Conservation (phyloP, 148 eudicot species). For the Silene latifolia region DNA sequence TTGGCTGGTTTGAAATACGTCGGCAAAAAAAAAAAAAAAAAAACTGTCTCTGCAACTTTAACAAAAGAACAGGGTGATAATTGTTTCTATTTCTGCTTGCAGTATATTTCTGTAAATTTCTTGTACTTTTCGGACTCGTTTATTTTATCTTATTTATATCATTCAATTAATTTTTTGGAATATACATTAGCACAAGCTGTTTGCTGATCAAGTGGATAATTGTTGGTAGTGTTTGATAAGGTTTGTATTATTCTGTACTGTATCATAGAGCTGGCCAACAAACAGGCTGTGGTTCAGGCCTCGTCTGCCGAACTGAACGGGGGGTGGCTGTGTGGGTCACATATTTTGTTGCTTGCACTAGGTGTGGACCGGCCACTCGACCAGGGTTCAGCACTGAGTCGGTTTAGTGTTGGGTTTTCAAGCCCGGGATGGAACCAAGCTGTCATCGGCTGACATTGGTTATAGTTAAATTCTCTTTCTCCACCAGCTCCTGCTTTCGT, state of each 20-base stretch:
- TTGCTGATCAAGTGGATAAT: neutral
- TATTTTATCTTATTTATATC: neutral
- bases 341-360: too few species aligned
- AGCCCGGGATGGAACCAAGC: neutral
- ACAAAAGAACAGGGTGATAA: too few species aligned
- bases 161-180: neutral
- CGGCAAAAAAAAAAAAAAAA: too few species aligned
- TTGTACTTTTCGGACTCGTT: neutral
- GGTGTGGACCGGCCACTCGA: neutral
- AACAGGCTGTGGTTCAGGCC: too few species aligned
- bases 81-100: slow-evolving; percentile 4
- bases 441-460: neutral
- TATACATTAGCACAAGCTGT: neutral
- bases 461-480: too few species aligned
- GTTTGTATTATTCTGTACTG: too few species aligned
- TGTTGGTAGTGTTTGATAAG: neutral
- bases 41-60: too few species aligned
- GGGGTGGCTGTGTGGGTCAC: neutral
- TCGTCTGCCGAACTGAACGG: too few species aligned
- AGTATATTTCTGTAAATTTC: neutral
- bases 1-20: too few species aligned
- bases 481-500: neutral
- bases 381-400: neutral
- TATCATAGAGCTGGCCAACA: too few species aligned
- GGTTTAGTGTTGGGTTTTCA: neutral